phyloP scores from a whole-genome alignment of 1,139 yeast species.

The Yamadazyma dendronema region DNA sequence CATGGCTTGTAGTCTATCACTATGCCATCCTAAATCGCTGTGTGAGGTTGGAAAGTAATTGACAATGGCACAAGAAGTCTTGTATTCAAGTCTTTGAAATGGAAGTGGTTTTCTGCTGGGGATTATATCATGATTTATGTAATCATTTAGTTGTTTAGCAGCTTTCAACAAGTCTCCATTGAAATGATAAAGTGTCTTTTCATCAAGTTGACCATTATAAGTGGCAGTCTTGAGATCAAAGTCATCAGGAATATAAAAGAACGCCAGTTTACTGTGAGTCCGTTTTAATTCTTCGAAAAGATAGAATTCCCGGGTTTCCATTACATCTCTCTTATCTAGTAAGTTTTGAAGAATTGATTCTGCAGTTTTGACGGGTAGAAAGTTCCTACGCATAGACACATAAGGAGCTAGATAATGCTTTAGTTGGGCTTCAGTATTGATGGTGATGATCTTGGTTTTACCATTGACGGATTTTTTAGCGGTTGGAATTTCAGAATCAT shows the following conservation, averaged over 20 bases:
- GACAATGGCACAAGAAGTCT: conserved; percentile 51
- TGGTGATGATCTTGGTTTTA: conserved; percentile 15
- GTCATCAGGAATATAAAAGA: conserved; percentile 26
- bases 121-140: conserved; percentile 37
- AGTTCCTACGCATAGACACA: conserved; percentile 49
- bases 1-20: conserved; percentile 65
- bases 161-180: conserved; percentile 32
- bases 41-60: conserved; percentile 51
- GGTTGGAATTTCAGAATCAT: neutral
- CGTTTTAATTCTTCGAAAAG: conserved; percentile 59
- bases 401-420: conserved; percentile 37
- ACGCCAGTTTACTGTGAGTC: conserved; percentile 51
- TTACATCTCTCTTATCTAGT: conserved; percentile 34
- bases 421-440: conserved; percentile 37
- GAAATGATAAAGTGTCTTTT: conserved; percentile 6
- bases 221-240: conserved; percentile 28
- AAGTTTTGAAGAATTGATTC: conserved; percentile 40
- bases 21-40: conserved; percentile 66
- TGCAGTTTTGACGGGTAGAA: conserved; percentile 51
- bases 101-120: conserved; percentile 26
- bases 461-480: conserved; percentile 11
- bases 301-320: conserved; percentile 46
- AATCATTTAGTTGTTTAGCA: conserved; percentile 39
- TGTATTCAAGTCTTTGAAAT: conserved; percentile 31
- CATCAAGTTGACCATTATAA: conserved; percentile 12